Evolutionary conservation across 495 filamentous ascomycete genomes (phyloP), one percentile per base, ranked within the genome.

Genomic region (Rostrohypoxylon terebratum): DNA sequence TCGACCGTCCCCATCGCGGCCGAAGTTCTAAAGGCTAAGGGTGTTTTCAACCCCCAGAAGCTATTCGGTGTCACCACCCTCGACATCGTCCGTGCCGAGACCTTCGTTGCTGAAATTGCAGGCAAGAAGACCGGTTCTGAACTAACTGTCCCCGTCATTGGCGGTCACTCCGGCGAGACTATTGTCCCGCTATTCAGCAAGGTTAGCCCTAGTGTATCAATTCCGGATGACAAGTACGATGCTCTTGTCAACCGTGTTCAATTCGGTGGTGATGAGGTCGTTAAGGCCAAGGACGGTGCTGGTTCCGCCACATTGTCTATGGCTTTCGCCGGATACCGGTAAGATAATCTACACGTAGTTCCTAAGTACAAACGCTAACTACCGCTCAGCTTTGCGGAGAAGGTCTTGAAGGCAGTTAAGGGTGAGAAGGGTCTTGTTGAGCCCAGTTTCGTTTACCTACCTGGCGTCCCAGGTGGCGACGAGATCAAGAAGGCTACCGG

Each of bases 1-100:
- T 96, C 93, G 21, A 99, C 96, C 38, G 96, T 99, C 65, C 96
- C 96, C 57, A 97, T 99, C 80, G 93, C 96, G 48, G 96, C 96
- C 59, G 96, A 99, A 85, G 89, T 97, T 60, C 90, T 99, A 80
- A 98, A 97, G 89, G 86, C 86, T 67, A 93, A 94, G 81, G 90
- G 90, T 68, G 93, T 97, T 74, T 98, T 98, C 85, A 90, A 99
- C 85, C 85, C 96, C 71, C 89, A 93, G 87, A 93, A 90, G 77
- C 91, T 99, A 55, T 98, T 99, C 77, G 96, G 96, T 88, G 96
- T 99, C 72, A 99, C 96, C 73, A 98, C 96, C 40, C 88, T 99
- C 72, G 96, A 99, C 82, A 94, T 98, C 75, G 96, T 99, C 71
- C 96, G 96, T 75, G 94, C 96, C 74, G 94, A 97, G 85, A 98